Evolutionary conservation across 441 rosid genomes (phyloP).

Genomic region (Adansonia rubrostipa): DNA sequence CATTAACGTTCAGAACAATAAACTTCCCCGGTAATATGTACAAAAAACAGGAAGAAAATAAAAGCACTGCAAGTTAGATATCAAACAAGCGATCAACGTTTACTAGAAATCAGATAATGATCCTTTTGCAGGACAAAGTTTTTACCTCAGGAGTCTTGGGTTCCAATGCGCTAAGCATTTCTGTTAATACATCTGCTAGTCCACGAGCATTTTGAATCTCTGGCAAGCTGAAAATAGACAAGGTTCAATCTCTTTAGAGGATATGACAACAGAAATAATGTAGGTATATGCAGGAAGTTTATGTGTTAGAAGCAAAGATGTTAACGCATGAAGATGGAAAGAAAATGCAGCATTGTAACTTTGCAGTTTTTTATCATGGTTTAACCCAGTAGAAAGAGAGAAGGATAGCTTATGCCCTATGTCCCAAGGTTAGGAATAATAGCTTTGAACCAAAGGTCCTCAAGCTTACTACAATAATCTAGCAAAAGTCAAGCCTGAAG

Average conservation of each 20-base stretch:
- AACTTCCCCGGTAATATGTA: neutral
- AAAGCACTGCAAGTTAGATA: neutral
- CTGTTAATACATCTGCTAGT: conserved; percentile 73
- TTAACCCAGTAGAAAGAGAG: neutral
- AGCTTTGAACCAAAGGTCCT: neutral
- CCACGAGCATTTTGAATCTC: conserved; percentile 85
- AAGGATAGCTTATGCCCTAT: neutral
- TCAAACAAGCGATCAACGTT: neutral
- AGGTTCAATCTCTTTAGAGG: neutral
- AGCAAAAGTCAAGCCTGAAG: neutral
- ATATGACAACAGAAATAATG: neutral
- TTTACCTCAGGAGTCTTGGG: conserved; percentile 78
- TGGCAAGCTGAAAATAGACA: conserved; percentile 53
- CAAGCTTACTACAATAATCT: neutral
- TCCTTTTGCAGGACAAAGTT: neutral
- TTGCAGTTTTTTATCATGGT: neutral
- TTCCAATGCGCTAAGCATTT: conserved; percentile 94
- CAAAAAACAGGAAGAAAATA: neutral
- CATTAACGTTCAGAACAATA: neutral
- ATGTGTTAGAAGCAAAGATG: neutral
- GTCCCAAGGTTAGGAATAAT: neutral
- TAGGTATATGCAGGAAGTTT: neutral
- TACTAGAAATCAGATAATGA: neutral
- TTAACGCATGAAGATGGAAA: neutral
- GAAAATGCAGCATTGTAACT: neutral